Base-by-base conservation (phyloP, 345 rosid genomes). In the Schrenkiella parvula region DNA sequence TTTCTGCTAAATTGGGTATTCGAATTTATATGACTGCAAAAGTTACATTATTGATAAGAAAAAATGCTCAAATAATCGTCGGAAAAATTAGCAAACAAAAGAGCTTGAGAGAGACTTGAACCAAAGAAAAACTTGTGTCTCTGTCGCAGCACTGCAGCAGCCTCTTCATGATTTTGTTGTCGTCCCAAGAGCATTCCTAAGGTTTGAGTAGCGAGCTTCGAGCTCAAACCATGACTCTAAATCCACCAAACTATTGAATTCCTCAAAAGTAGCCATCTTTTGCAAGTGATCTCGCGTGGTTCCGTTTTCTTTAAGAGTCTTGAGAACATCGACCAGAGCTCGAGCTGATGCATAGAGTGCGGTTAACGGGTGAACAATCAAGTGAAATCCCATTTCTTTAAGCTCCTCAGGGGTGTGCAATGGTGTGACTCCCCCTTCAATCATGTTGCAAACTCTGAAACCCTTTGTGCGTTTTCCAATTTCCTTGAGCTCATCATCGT, bases 391-490 rank as follows among this genome's bases (percentile, higher is more conserved):
- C 86, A 84, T 81, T 23, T 66, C 84, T 56, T 78, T 84, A 50
- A 84, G 81, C 80, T 86, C 85, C 71, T 84, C 79, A n/a, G 88
- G 86, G 0, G 77, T 60, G 62, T 77, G 87, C 74, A 86, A 68
- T 1, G 86, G 86, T 2, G 88, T 84, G 2, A 70, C 64, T 17
- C 90, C 87, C 18, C 88, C 85, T 84, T 82, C 88, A 48, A 82
- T 56, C 88, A 82, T 80, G 70, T 86, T 84, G 54, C 87, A 84
- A 11, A 80, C 71, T 60, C 85, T 71, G 52, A 76, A 84, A 4
- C 82, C 88, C 31, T 80, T 86, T 41, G 85, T 79, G 5, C 54
- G 68, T 7, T 39, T 60, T 31, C 81, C 86, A 2, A 80, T 82
- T 72, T 84, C 86, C 73, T 63, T 80, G 11, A 76, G 74, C 75